Evolutionary conservation across 371 early-diverging fungal species (phyloP).

Genomic region (Smittium culicis): DNA sequence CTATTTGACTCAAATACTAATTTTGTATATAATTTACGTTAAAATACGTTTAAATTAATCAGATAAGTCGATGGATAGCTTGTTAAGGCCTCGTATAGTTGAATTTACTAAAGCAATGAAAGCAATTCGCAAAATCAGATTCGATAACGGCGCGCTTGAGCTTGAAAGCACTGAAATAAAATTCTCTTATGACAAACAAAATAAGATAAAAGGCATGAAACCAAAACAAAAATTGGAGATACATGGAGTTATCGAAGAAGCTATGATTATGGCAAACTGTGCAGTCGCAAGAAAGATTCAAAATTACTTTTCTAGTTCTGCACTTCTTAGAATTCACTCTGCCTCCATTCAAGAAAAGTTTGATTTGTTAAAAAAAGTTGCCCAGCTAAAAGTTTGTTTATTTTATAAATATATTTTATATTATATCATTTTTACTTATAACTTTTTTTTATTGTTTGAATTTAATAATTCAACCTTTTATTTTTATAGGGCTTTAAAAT

Average conservation of each 20-base stretch:
- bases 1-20: too few relatives aligned
- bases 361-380: constrained; percentile 49
- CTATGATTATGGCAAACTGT: constrained; percentile 96
- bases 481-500: constrained; percentile 36
- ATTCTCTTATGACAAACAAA: constrained; percentile 46
- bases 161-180: constrained; percentile 60
- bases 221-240: constrained; percentile 74
- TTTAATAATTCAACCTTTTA: too few relatives aligned
- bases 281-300: constrained; percentile 79
- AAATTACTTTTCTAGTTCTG: constrained; percentile 58
- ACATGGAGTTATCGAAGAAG: constrained; percentile 94
- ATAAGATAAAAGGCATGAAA: constrained; percentile 48
- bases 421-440: too few relatives aligned
- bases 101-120: constrained; percentile 41
- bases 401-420: too few relatives aligned
- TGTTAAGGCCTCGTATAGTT: constrained; percentile 35
- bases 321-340: constrained; percentile 77
- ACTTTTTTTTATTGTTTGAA: too few relatives aligned
- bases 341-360: constrained; percentile 52
- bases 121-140: constrained; percentile 35
- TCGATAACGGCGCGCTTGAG: constrained; percentile 50
- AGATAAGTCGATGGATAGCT: constrained; percentile 34
- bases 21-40: too few relatives aligned
- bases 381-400: constrained; percentile 20
- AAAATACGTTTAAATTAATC: constrained; percentile 8